Evolutionary conservation across 2,329 filamentous ascomycete genomes (phyloP).

Genomic region (Fusarium multiceps): DNA sequence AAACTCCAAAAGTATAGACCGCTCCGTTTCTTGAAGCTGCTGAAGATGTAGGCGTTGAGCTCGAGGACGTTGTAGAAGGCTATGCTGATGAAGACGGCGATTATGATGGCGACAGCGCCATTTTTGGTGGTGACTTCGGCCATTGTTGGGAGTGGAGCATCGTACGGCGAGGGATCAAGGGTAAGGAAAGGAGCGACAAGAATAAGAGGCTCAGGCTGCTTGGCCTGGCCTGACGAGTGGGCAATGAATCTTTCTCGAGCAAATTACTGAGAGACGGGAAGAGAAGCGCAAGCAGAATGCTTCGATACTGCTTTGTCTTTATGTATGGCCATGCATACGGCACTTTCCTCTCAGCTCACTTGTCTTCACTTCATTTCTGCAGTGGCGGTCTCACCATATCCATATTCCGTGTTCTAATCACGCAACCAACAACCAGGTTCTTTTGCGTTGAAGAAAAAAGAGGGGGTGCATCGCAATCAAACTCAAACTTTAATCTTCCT

Average conservation of each 20-base stretch:
- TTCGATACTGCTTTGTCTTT: neutral
- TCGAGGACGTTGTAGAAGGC: constrained; percentile 51
- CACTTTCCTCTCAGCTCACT: neutral
- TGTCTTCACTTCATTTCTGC: no score
- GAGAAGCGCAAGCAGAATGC: neutral
- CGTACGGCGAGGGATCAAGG: neutral
- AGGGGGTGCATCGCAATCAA: neutral
- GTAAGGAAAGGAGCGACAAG: neutral
- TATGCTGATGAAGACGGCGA: constrained; percentile 43
- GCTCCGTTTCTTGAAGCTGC: constrained; percentile 47
- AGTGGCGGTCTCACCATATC: neutral
- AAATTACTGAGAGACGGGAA: neutral
- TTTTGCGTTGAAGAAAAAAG: neutral
- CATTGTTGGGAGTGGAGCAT: constrained; percentile 11
- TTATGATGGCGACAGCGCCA: constrained; percentile 33
- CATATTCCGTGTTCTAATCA: neutral
- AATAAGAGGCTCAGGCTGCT: neutral
- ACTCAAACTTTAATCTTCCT: neutral
- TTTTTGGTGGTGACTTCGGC: constrained; percentile 21
- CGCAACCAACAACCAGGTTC: neutral
- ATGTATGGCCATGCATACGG: neutral
- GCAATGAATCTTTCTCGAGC: no score
- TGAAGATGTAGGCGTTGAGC: constrained; percentile 48
- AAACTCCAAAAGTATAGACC: constrained; percentile 56
- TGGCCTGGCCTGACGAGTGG: neutral